Evolutionary conservation across 495 filamentous ascomycete species (phyloP), one percentile per base, ranked within the genome.

Genomic region (Penicillium bialowiezense): DNA sequence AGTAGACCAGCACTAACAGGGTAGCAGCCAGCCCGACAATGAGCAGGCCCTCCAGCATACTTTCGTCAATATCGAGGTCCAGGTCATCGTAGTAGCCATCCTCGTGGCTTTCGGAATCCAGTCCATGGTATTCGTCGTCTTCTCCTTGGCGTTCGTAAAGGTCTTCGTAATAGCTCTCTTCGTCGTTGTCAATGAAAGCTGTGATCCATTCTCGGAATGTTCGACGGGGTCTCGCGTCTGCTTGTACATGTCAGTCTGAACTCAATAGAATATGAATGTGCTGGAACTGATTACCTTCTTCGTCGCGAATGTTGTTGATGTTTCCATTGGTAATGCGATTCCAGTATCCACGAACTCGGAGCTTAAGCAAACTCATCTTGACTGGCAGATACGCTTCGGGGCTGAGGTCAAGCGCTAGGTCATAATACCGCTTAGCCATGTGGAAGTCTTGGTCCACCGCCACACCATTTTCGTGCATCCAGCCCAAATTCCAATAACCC

Each of bases 381-480:
- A 97, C 95, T 0, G 93, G 95, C n/a, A 97, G 74, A 62, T 97
- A 97, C 0, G 95, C 89, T 67, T 97, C 95, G 28, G 81, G 76
- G 58, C 96, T 99, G 3, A 90, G 93, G 62, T 89, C 89, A 14
- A 96, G 71, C 1, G 93, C 91, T 43, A 90, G 77, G 61, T 99
- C 93, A 61, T 99, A 99, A 68, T 88, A 95, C 19, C 93, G 75
- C 69, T 99, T 99, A 3, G 95, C 93, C 31, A 99, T 84, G 62
- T 97, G 93, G 64, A 93, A 99, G 63, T 99, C 93, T 61, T 99
- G 93, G 29, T 87, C 83, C 3, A 97, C 84, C 9, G 92, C 90
- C 37, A 97, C 75, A 2, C 93, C 93, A 60, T 97, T 97, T 69
- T 99, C 93, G 67, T 99, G 90, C 89, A 99, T 97, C 93, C 93